These are phyloP conservation scores for Rhynchosporium secalis DNA, from an alignment of 2,329 filamentous ascomycete genomes.

Conservation along the genomic window DNA sequence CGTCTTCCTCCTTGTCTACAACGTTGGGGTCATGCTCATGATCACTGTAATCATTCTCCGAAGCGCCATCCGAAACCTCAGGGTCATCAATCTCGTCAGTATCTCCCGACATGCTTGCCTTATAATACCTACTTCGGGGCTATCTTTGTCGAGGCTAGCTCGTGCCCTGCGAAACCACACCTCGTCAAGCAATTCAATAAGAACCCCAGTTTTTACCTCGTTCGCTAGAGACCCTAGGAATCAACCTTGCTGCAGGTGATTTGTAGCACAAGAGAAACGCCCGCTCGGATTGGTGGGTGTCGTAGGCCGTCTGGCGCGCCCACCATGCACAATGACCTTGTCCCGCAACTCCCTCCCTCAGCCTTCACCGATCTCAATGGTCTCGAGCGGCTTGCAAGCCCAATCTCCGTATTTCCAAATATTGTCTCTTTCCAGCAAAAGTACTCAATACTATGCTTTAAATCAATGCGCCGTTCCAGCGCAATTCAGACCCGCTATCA, in stretches of 20 bases:
- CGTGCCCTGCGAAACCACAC: slow-evolving; percentile 38
- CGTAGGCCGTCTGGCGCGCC: slow-evolving; percentile 30
- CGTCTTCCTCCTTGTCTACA: slow-evolving; percentile 38
- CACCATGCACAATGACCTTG: slow-evolving; percentile 36
- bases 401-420: slow-evolving; percentile 16
- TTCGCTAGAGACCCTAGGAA: slow-evolving; percentile 32
- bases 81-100: slow-evolving; percentile 39
- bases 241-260: slow-evolving; percentile 33
- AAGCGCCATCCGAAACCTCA: slow-evolving; percentile 40
- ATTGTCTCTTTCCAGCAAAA: slow-evolving; percentile 27
- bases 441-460: slow-evolving; percentile 23
- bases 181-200: slow-evolving; percentile 33
- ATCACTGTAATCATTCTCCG: slow-evolving; percentile 41
- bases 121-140: slow-evolving; percentile 28
- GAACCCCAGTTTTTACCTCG: slow-evolving; percentile 30
- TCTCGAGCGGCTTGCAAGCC: slow-evolving; percentile 9
- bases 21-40: slow-evolving; percentile 38
- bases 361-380: slow-evolving; percentile 22
- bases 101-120: slow-evolving; percentile 41
- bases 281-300: slow-evolving; percentile 33
- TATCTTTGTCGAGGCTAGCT: slow-evolving; percentile 27
- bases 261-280: slow-evolving; percentile 31
- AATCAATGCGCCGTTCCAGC: slow-evolving; percentile 25
- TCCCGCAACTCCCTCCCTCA: slow-evolving; percentile 28
- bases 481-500: slow-evolving; percentile 20